Base-by-base conservation (phyloP, 2,329 filamentous ascomycete species). In the Exophiala alcalophila region DNA sequence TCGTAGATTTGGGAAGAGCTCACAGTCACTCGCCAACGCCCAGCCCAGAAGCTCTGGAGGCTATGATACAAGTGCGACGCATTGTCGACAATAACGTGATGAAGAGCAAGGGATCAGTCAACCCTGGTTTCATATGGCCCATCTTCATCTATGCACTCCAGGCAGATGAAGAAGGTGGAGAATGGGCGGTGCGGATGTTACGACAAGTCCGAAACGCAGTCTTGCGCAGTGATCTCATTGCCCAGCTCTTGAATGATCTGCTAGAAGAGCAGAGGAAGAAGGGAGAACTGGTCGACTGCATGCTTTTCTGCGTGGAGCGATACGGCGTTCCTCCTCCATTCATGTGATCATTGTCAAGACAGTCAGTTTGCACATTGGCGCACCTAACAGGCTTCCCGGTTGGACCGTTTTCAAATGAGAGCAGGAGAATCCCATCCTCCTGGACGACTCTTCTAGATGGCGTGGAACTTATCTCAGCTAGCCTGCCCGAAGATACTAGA, bases 101-200 rank as follows among this genome's bases (percentile, higher is more conserved):
- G 6, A 29, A 24, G 8, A 35, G 18, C 10, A 11, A n/a, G 14
- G 23, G 19, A 18, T 6, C 24, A 10, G 29, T 41, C 15, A 32
- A 42, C 29, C 27, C 43, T 15, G 43, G 36, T 2, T 36, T 47
- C 31, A 25, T 42, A 19, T 47, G 38, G 43, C 31, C 38, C 4
- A 34, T 47, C 20, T 47, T 47, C 39, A 27, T 47, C 12, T 47
- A 47, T 26, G 30, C 37, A 9, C 29, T 47, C 12, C 37, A 47
- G 25, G 24, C 23, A 19, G 31, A 26, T 9, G 24, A 23, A 15
- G 38, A 41, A 20, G 38, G 28, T 9, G 43, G 39, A 19, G 24
- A 34, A 4, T 47, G 43, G 43, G 38, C 43, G 2, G 28, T 47
- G 12, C 27, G 14, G n/a, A 42, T 29, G 43, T 31, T 47, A 15